Evolutionary conservation across 2,329 filamentous ascomycete species (phyloP), one percentile per base, ranked within the genome.

Genomic region (Emericellopsis atlantica): DNA sequence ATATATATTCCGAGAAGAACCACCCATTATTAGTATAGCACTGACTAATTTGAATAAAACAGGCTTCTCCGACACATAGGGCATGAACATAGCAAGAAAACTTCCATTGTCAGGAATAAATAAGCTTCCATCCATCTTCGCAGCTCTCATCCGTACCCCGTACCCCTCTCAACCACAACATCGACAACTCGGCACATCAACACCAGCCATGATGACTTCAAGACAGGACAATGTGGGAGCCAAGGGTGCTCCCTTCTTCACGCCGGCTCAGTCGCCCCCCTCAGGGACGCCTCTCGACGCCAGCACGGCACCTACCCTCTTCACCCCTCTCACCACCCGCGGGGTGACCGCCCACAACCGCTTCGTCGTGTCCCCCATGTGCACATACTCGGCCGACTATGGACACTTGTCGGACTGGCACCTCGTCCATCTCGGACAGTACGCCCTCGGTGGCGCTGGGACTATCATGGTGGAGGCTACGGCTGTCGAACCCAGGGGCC

Each of bases 321-420:
- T 76, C 61, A 66, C 62, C 43, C 76, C 76, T 10, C 59, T 79
- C 46, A 65, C 57, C 43, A 71, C 76, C 49, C 70, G 75, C 41
- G 64, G 61, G 44, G 50, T 76, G 42, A 66, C 29, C 11, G 15
- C 35, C 6, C 37, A 43, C 31, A 40, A 40, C 41, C 41, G 37
- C 38, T 40, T 37, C 32, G 38, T 40, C 1, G 38, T 43, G 15
- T 36, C 41, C n/a, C 37, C 41, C 37, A 46, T 80, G 74, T 80
- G 76, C 59, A 72, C 66, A 49, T 77, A 76, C 60, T 72, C 67
- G 22, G 67, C 72, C 45, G 53, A 67, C 37, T 59, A 75, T 46
- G 73, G 89, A 32, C 82, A 90, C 59, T 66, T 81, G 47, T 89
- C 83, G 2, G 72, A 83, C 55, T 95, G 79, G 74, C 87, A 95